phyloP scores from a whole-genome alignment of 2,329 filamentous ascomycete species.

The Teratosphaeriaceae sp. region DNA sequence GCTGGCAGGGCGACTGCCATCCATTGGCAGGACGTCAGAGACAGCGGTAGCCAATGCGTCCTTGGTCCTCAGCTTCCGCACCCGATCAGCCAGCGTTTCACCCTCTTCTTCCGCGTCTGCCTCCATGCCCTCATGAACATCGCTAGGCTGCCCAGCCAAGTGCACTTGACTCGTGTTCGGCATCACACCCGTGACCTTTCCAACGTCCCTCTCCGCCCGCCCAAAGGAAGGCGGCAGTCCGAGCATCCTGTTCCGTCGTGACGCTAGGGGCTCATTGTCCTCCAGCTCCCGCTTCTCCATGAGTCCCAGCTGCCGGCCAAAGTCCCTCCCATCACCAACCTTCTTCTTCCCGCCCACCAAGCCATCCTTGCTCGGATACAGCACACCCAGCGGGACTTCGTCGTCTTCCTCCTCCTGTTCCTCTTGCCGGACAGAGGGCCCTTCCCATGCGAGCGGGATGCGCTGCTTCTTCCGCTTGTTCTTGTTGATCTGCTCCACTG shows the following conservation, averaged over 20 bases:
- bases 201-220: slow-evolving; percentile 16
- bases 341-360: slow-evolving; percentile 40
- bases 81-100: slow-evolving; percentile 61
- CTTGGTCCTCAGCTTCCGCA: slow-evolving; percentile 56
- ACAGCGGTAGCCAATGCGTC: slow-evolving; percentile 43
- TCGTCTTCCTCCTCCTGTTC: slow-evolving; percentile 67
- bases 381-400: slow-evolving; percentile 79
- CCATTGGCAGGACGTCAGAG: slow-evolving; percentile 28
- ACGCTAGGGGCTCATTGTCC: slow-evolving; percentile 83
- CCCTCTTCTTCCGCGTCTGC: slow-evolving; percentile 35
- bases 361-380: slow-evolving; percentile 58
- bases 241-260: slow-evolving; percentile 66
- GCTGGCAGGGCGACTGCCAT: slow-evolving; percentile 38
- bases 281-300: slow-evolving; percentile 80
- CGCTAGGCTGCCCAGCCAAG: slow-evolving; percentile 21
- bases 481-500: slow-evolving; percentile 78
- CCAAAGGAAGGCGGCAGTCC: slow-evolving; percentile 40
- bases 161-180: slow-evolving; percentile 24
- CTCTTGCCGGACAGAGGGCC: slow-evolving; percentile 37
- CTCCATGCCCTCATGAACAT: slow-evolving; percentile 16
- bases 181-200: slow-evolving; percentile 19
- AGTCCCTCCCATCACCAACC: slow-evolving; percentile 33
- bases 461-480: slow-evolving; percentile 66
- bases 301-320: slow-evolving; percentile 61
- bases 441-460: slow-evolving; percentile 88